phyloP scores from a whole-genome alignment of 2,329 filamentous ascomycete species.

The Cadophora luteo-olivacea region DNA sequence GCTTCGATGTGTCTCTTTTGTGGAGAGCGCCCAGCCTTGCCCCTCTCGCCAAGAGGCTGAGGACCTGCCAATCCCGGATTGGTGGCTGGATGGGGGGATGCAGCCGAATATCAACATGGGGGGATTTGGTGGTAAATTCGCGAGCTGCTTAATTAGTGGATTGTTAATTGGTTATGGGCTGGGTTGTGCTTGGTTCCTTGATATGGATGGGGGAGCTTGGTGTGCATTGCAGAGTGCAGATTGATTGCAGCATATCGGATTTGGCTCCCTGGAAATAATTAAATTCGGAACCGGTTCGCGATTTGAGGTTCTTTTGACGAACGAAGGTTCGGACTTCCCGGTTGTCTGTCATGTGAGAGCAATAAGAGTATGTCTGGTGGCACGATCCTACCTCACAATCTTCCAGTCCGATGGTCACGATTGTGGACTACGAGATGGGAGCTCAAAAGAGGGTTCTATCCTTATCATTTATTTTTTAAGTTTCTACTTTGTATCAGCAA shows the following conservation, averaged over 20 bases:
- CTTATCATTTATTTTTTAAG: too few species aligned
- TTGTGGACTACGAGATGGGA: too few species aligned
- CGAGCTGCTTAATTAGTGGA: background rate
- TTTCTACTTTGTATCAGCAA: too few species aligned
- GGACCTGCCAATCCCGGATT: background rate
- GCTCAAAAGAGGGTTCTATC: too few species aligned
- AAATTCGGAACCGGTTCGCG: background rate
- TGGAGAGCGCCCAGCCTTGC: background rate
- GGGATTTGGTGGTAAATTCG: background rate
- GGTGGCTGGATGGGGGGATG: background rate
- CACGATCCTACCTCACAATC: too few species aligned
- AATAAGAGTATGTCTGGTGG: too few species aligned
- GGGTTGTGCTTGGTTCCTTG: background rate
- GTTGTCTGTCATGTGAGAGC: too few species aligned
- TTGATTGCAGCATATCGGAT: background rate
- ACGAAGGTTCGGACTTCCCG: too few species aligned
- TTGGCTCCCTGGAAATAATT: background rate
- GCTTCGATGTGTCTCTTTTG: background rate
- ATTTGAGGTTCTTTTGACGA: background rate
- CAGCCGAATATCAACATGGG: slow-evolving; percentile 10
- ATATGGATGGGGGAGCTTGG: background rate
- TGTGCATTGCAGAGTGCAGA: background rate
- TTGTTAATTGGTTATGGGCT: too few species aligned
- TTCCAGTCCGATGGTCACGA: too few species aligned
- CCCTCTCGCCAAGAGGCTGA: background rate